These are phyloP conservation scores for Boletus tylopilopsis DNA, from an alignment of 768 basidiomycete genomes.

Conservation along the genomic window DNA sequence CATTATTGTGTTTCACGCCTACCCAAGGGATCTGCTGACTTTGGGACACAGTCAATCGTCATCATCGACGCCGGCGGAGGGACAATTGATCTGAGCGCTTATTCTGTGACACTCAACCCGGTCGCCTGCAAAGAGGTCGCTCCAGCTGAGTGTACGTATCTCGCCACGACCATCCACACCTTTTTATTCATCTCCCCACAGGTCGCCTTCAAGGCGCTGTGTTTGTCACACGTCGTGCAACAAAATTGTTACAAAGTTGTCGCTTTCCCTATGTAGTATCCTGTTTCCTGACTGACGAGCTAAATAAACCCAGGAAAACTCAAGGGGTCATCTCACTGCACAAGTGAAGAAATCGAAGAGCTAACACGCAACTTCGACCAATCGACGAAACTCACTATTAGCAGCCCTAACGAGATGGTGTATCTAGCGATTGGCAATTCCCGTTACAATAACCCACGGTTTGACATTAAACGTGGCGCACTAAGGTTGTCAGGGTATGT, in stretches of 20 bases:
- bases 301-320: slow-evolving; percentile 21
- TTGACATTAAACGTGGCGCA: slow-evolving; percentile 31
- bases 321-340: slow-evolving; percentile 23
- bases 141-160: slow-evolving; percentile 27
- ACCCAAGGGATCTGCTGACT: too few relatives aligned
- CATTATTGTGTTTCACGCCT: too few relatives aligned
- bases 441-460: too few relatives aligned
- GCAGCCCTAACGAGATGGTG: too few relatives aligned
- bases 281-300: too few relatives aligned
- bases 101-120: slow-evolving; percentile 34
- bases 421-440: too few relatives aligned
- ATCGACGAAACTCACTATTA: too few relatives aligned
- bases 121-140: slow-evolving; percentile 35
- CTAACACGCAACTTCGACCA: too few relatives aligned
- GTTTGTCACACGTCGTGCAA: slow-evolving; percentile 32
- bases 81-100: slow-evolving; percentile 39
- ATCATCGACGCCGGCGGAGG: slow-evolving; percentile 47
- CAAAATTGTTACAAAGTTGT: slow-evolving; percentile 30
- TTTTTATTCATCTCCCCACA: slow-evolving; percentile 9
- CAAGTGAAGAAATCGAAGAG: too few relatives aligned
- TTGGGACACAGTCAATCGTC: too few relatives aligned
- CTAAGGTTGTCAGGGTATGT: slow-evolving; percentile 32
- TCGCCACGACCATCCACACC: not conserved
- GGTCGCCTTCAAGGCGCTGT: slow-evolving; percentile 39
- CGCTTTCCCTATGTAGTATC: too few relatives aligned